Evolutionary conservation across 305 asterid genomes (phyloP), one percentile per base, ranked within the genome.

Genomic region (Fraxinus sp.): DNA sequence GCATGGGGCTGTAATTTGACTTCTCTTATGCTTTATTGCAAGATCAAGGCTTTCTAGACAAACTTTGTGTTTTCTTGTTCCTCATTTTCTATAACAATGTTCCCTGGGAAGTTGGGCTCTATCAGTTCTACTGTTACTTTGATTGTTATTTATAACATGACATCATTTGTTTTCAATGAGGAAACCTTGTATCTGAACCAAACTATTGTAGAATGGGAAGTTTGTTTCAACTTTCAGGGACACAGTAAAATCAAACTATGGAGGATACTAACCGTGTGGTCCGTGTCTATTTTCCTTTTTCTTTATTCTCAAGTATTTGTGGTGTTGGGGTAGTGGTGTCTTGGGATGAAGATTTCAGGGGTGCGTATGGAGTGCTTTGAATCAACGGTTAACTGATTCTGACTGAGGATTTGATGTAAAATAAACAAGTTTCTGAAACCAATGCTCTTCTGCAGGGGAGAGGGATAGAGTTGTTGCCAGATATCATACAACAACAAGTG

Each of bases 391-490:
- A 20, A 59, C 30, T 59, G 28, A 59, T 59, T 59, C 28, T 59
- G 28, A 59, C 71, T 55, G 24, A 5, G 22, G 28, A 35, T 41
- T 36, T 14, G 35, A 73, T 79, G 57, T 41, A 79, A 26, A 13
- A 7, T 37, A 75, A 77, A 20, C 26, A 33, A 33, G 22, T 77
- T 82, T 72, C 16, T 79, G 77, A 64, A 33, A 16, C 36, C 41
- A 71, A 28, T 62, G 11, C 39, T 77, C 66, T 71, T 86, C 22
- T 86, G 86, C 90, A 96, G 99, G 89, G 82, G 76, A 94, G 90
- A 85, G 89, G 99, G 79, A 86, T 94, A 74, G 94, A 92, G 79
- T 84, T 94, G 87, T 87, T 96, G 87, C 98, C 99, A 5, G 95
- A 91, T 74, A 73, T 90, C 79, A 41, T 91, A 82, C 94, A 91